Base-by-base conservation (phyloP, 176 grass and related monocot genomes). In the Musa acuminata region DNA sequence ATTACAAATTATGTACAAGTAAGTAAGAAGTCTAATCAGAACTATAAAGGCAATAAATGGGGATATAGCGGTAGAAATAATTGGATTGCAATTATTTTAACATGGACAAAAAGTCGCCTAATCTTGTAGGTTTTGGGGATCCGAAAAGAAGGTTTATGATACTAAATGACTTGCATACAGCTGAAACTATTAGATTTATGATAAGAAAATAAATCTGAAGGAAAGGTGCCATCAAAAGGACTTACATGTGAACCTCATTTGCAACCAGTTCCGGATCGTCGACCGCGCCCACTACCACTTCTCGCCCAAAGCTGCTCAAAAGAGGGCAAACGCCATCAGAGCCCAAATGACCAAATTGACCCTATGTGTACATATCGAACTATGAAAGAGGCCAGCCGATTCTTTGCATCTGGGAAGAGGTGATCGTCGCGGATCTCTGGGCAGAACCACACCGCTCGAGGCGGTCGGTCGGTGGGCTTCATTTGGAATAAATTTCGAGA, bases 191-290 rank as follows among this genome's bases (percentile, higher is more conserved):
- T 43, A 43, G 4, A 43, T 43, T 43, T 43, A 43, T 6, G 3
- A 29, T 29, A 29, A 43, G 35, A 43, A 50, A 5, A n/a, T 70
- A 2, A 48, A 50, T 50, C 43, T 48, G 29, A 51, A 21, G 25
- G 16, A 70, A 70, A 70, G 8, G 8, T 1, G 8, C 3, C 14
- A 50, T 16, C 9, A 21, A 20, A 20, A 48, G 16, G 48, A 51
- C 77, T 71, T 23, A 79, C 77, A 49, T 60, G 66, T 71, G 65
- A 26, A 79, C 77, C 51, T 71, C 77, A 16, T 65, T 49, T 67
- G 29, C 66, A 27, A 79, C 77, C 53, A 50, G 58, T 3, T 79
- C 77, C 53, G 77, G 77, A 71, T 79, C 77, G 12, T 58, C 53
- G 53, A 79, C 77, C 26, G 77, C 77, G 77, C 77, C 77, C 53